Evolutionary conservation across 78 protist species (phyloP), one percentile per base, ranked within the genome.

Genomic region (Dictyostelium capitatum): DNA sequence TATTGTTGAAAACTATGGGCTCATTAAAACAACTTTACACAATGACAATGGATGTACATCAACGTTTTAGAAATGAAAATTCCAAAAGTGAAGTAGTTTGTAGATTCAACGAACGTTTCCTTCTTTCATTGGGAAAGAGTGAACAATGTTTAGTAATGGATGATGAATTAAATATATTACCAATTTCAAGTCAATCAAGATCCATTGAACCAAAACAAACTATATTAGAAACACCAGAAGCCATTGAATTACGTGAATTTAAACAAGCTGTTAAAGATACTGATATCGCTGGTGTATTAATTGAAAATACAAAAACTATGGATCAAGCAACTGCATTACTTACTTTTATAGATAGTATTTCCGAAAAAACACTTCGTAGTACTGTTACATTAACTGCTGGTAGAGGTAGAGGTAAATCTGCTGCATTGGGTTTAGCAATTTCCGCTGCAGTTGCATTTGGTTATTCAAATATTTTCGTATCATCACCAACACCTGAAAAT

Each of bases 371-470:
- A 3, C 96, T 97, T 17, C 72, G 98, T 32, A 72, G 95, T 19
- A 99, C 99, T 1, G 98, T 98, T 0, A 79, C 99, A 10, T 80
- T 99, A 64, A 99, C 99, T 0, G 99, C 99, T 0, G 99, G 96
- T 9, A 91, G 99, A 28, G 99, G 99, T 1, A 92, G 99, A 7
- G 99, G 99, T 20, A 99, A 99, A 92, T 96, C 99, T 0, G 99
- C 99, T 0, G 98, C 99, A 12, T 85, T 99, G 25, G 99, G 99
- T 19, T 67, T 99, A 43, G 96, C 98, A 0, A 91, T 98, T 0
- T 97, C 99, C 1, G 97, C 97, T 1, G 99, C 99, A 6, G 89
- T 99, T 9, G 96, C 97, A 12, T 95, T 93, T 28, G 99, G 99
- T 4, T 98, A 99, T 83, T 89, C 99, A 3, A 99, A 99, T 87